Conservation (phyloP, 2,329 filamentous ascomycete species). For the Alternaria sp. region DNA sequence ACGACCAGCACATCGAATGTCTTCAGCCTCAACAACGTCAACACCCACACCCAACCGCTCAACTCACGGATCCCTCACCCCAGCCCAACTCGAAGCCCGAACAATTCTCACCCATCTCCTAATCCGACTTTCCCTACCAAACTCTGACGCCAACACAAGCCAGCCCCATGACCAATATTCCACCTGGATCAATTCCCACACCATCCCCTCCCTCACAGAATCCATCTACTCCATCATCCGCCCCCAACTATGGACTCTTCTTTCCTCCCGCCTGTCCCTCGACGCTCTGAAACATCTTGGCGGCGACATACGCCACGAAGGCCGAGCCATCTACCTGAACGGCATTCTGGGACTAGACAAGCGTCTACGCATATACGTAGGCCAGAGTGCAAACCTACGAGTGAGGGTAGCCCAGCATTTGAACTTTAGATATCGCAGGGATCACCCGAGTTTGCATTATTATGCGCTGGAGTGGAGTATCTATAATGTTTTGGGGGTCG, state of each 20-base stretch:
- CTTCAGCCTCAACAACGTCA: conserved; percentile 1
- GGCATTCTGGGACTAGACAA: conserved; percentile 39
- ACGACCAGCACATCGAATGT: not conserved
- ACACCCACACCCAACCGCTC: conserved; percentile 5
- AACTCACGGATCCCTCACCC: conserved; percentile 6
- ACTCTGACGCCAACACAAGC: not conserved
- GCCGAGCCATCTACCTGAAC: conserved; percentile 40
- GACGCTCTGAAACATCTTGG: conserved; percentile 36
- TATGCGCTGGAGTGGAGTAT: conserved; percentile 42
- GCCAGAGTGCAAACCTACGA: conserved; percentile 42
- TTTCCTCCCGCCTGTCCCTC: conserved; percentile 32
- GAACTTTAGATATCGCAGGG: conserved; percentile 48
- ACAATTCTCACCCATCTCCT: conserved; percentile 36
- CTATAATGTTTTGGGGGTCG: conserved; percentile 40
- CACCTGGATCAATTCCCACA: conserved; percentile 32
- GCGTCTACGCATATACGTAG: conserved; percentile 41
- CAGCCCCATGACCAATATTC: conserved; percentile 29
- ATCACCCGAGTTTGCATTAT: conserved; percentile 48
- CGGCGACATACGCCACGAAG: conserved; percentile 36
- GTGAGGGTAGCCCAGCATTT: conserved; percentile 42
- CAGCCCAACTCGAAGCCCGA: conserved; percentile 38
- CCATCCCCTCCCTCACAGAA: conserved; percentile 23
- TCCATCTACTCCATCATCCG: conserved; percentile 34
- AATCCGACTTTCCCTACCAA: conserved; percentile 20
- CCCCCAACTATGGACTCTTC: conserved; percentile 34